Conservation (phyloP, 2,329 filamentous ascomycete species). For the Gliomastix tumulicola region DNA sequence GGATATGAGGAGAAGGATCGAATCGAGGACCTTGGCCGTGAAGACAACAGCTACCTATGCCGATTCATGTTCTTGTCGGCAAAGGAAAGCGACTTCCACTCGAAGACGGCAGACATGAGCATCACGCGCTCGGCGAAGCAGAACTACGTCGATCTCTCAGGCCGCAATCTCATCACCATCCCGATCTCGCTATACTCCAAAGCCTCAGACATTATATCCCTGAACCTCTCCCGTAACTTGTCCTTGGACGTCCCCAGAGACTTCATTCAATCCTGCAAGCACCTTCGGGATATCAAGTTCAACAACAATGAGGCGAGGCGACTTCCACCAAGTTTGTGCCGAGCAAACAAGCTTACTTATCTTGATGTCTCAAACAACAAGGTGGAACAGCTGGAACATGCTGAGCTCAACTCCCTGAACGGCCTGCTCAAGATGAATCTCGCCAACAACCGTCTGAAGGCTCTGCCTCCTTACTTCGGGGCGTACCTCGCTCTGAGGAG, state of each 20-base stretch:
- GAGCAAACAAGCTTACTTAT: constrained; percentile 76
- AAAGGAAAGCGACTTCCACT: constrained; percentile 74
- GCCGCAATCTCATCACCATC: constrained; percentile 87
- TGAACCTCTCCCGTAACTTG: constrained; percentile 89
- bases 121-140: constrained; percentile 82
- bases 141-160: constrained; percentile 87
- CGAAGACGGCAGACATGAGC: constrained; percentile 64
- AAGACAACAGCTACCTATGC: constrained; percentile 96
- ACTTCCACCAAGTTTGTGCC: constrained; percentile 74
- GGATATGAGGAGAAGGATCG: constrained; percentile 83
- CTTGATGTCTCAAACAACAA: constrained; percentile 94
- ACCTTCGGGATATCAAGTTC: constrained; percentile 90
- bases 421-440: constrained; percentile 84
- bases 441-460: constrained; percentile 83
- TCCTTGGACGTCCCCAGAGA: constrained; percentile 90
- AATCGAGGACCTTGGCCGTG: constrained; percentile 87
- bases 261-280: constrained; percentile 89
- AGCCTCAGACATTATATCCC: constrained; percentile 83
- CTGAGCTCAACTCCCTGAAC: constrained; percentile 67
- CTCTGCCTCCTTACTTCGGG: constrained; percentile 75
- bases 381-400: constrained; percentile 79
- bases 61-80: constrained; percentile 92
- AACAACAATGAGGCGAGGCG: constrained; percentile 88
- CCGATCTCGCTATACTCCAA: constrained; percentile 91
- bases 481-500: constrained; percentile 73